These are phyloP conservation scores for Zymoseptoria pseudotritici DNA, from an alignment of 2,329 filamentous ascomycete species.

Conservation along the genomic window DNA sequence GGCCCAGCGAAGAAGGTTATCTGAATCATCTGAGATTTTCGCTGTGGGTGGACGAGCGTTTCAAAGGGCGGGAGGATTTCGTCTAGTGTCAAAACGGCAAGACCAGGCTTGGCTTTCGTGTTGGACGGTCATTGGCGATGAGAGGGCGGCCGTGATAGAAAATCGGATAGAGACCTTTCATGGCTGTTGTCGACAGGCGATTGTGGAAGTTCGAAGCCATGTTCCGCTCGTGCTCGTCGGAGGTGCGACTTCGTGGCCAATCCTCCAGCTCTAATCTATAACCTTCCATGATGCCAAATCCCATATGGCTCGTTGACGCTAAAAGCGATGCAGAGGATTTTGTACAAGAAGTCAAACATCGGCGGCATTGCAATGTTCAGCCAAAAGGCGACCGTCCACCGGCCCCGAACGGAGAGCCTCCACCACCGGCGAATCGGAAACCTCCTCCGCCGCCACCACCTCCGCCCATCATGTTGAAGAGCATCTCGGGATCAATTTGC, in stretches of 20 bases:
- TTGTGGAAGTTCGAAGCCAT: not conserved
- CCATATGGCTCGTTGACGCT: not conserved
- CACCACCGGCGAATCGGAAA: constrained; percentile 13
- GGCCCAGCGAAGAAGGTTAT: not conserved
- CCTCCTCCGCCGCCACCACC: constrained; percentile 43
- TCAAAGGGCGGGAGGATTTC: not conserved
- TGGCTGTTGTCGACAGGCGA: not conserved
- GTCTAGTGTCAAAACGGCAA: not conserved
- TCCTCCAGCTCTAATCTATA: not conserved
- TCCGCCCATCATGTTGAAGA: constrained; percentile 72
- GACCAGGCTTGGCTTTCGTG: not conserved
- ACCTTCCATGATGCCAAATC: not conserved
- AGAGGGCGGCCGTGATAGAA: not conserved
- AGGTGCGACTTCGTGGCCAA: not conserved
- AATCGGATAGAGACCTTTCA: not conserved
- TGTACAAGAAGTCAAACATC: not conserved
- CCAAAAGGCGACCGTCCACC: constrained; percentile 10
- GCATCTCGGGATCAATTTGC: constrained; percentile 63
- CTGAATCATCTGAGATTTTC: not conserved
- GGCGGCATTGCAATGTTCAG: not conserved
- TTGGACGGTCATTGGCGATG: not conserved
- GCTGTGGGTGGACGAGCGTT: not conserved
- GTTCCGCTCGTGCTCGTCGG: not conserved
- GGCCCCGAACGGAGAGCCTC: constrained; percentile 13
- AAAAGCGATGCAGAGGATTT: not conserved